Base-by-base conservation (phyloP, 129 eudicot species). In the Centella asiatica region DNA sequence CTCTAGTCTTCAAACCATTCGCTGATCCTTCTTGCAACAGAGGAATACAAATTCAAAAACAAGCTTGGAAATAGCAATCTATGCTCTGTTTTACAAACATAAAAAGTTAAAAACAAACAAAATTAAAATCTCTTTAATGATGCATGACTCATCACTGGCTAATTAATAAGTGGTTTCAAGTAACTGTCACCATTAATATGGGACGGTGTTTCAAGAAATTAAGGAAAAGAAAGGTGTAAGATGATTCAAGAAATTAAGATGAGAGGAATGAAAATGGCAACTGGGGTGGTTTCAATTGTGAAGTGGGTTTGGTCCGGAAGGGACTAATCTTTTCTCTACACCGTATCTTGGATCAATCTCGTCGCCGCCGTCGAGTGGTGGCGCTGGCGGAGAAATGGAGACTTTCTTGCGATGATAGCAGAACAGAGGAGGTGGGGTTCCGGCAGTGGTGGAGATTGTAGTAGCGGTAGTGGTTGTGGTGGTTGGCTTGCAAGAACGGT, bases 241-340 rank as follows among this genome's bases (percentile, higher is more conserved):
- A 18, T 31, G 22, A 31, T 55, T 78, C 44, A 60, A 65, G 37
- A 59, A 64, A 36, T 11, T 25, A 59, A 48, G n/a, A n/a, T n/a
- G n/a, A n/a, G n/a, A n/a, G n/a, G n/a, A n/a, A n/a, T n/a, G n/a
- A n/a, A n/a, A n/a, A n/a, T n/a, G n/a, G n/a, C n/a, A n/a, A n/a
- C n/a, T 37, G 42, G 42, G 39, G 57, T 23, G 15, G 8, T 76
- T 76, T n/a, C 37, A 90, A 48, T 90, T 90, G 52, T 90, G 97
- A 45, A 90, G 93, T 52, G 97, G 97, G 87, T 90, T 90, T 55
- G 97, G 97, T 39, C 97, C 97, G 26, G 95, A 80, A 31, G 95
- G 97, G 62, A 90, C 95, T 69, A 86, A 69, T 84, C 97, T 74
- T 65, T 90, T 90, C 42, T 59, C 81, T 18, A 86, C 97, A 11